Evolutionary conservation across 164 flowering plant species (phyloP).

Genomic region (Vitis rotundifolia): DNA sequence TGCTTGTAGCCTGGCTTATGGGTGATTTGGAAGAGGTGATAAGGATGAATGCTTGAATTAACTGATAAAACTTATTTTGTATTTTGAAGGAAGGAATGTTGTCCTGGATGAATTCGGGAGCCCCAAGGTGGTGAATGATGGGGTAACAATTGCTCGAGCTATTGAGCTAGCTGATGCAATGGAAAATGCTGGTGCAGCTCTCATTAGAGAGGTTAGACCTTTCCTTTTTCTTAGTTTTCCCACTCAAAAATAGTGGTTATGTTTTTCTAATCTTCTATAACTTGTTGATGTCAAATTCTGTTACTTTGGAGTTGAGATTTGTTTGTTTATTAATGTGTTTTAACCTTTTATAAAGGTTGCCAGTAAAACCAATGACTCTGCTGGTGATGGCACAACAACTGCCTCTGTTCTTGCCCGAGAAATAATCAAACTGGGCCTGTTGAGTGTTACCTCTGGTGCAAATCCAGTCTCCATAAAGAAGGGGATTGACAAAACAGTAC

Average conservation of each 20-base stretch:
- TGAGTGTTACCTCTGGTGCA: conserved; percentile 95
- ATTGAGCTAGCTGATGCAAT: conserved; percentile 91
- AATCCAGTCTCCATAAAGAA: conserved; percentile 88
- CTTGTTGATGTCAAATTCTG: background rate
- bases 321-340: conserved; percentile 4
- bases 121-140: conserved; percentile 98
- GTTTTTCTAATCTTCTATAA: background rate
- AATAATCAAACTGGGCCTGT: conserved; percentile 84
- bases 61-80: background rate
- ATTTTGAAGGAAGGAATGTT: conserved; percentile 83
- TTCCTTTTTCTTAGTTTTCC: background rate
- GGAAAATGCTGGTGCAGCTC: conserved; percentile 99
- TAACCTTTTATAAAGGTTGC: conserved; percentile 62
- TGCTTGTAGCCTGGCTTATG: too few relatives aligned
- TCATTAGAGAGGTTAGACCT: conserved; percentile 82
- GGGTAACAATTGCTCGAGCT: conserved; percentile 96
- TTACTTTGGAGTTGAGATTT: background rate
- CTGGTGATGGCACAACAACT: conserved; percentile 99
- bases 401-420: conserved; percentile 94
- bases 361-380: conserved; percentile 95
- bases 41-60: background rate
- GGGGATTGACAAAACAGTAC: conserved; percentile 93
- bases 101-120: conserved; percentile 90
- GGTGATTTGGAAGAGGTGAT: too few relatives aligned
- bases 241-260: background rate